These are phyloP conservation scores for Xylaria grammica DNA, from an alignment of 495 filamentous ascomycete genomes.

Conservation along the genomic window DNA sequence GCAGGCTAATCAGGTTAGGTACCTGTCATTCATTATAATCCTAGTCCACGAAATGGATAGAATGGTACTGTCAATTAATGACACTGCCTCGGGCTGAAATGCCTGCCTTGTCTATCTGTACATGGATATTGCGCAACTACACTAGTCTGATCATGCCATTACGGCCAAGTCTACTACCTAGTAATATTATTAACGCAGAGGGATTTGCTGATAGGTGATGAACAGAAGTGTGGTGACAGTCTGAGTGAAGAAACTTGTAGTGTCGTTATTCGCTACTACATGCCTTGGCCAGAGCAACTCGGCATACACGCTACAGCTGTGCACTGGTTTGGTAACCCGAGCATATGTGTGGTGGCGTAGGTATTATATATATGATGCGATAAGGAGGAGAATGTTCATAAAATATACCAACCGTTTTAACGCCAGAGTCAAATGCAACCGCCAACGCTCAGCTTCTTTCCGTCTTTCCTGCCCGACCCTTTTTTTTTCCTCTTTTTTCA, in stretches of 20 bases:
- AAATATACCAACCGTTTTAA: conserved; percentile 24
- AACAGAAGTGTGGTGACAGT: too few relatives aligned
- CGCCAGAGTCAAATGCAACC: conserved; percentile 23
- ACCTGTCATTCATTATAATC: too few relatives aligned
- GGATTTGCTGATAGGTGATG: too few relatives aligned
- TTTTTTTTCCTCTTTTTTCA: too few relatives aligned
- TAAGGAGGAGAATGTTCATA: conserved; percentile 9
- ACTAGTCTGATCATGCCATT: not conserved
- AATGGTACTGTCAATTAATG: not conserved
- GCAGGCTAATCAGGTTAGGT: too few relatives aligned
- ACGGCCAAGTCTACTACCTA: not conserved
- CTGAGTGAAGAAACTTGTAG: too few relatives aligned
- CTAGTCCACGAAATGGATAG: too few relatives aligned
- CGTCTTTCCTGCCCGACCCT: too few relatives aligned
- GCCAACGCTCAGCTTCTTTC: conserved; percentile 9
- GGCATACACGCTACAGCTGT: too few relatives aligned
- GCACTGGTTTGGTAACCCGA: not conserved
- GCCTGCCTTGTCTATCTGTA: not conserved
- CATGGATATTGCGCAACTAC: not conserved
- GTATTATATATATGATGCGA: conserved; percentile 5
- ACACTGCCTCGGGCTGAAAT: conserved; percentile 2
- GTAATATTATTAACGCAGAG: too few relatives aligned
- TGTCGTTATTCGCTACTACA: too few relatives aligned
- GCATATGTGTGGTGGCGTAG: not conserved
- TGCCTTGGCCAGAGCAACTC: too few relatives aligned